These are phyloP conservation scores for Biscogniauxia mediterranea DNA, from an alignment of 2,329 filamentous ascomycete species.

Conservation along the genomic window DNA sequence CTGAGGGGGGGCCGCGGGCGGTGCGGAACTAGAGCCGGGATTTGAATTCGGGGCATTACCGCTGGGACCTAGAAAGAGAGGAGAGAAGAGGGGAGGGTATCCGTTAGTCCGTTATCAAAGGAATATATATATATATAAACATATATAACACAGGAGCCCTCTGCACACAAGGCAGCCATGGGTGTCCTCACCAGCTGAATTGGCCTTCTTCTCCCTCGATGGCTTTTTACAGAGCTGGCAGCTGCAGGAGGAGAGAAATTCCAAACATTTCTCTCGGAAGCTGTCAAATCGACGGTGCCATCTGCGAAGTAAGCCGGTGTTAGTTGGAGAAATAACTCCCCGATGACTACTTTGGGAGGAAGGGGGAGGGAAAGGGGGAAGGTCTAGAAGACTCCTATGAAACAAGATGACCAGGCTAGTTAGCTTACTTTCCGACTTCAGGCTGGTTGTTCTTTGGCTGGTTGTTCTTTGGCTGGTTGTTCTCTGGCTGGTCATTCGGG, in stretches of 20 bases:
- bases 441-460: neutral
- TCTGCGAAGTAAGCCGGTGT: neutral
- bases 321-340: neutral
- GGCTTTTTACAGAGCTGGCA: too few relatives aligned
- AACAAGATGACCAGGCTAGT: neutral
- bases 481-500: neutral
- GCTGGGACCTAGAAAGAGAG: too few relatives aligned
- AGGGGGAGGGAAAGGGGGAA: neutral
- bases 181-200: too few relatives aligned
- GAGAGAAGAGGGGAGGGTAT: too few relatives aligned
- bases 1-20: too few relatives aligned
- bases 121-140: too few relatives aligned
- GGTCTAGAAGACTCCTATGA: neutral
- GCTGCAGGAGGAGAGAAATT: neutral
- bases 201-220: too few relatives aligned
- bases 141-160: too few relatives aligned
- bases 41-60: too few relatives aligned
- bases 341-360: neutral
- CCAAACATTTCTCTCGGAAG: neutral
- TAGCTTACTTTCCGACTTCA: neutral
- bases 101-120: too few relatives aligned
- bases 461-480: neutral
- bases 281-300: neutral
- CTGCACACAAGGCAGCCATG: too few relatives aligned
- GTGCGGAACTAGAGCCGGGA: too few relatives aligned